Base-by-base conservation (phyloP, 2,329 filamentous ascomycete species). In the Teratosphaeria zuluensis region DNA sequence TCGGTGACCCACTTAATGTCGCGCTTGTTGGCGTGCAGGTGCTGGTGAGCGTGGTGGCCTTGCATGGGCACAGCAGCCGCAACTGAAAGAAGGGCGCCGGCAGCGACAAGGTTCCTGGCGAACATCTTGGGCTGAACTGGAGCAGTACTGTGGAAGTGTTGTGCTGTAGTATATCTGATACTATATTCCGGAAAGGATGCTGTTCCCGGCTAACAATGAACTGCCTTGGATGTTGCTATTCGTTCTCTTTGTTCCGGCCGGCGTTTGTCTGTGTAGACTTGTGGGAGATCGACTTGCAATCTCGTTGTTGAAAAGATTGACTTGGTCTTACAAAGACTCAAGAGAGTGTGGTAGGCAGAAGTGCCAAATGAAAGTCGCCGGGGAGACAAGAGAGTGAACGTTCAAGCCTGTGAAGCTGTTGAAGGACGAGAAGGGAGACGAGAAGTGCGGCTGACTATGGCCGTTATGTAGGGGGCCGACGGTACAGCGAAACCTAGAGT, bases 1-100 rank as follows among this genome's bases (percentile, higher is more conserved):
- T 79, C 74, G 31, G 79, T 82, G 62, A 79, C 73, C 72, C 75
- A 80, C 57, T 79, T 77, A 42, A 80, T 68, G 55, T 76, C 76
- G 61, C 74, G 74, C 61, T 76, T 74, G 63, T 76, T 74, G 63
- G 24, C 59, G 19, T 48, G 42, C 42, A n/a, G 42, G n/a, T 48
- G 42, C 42, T 48, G 16, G 42, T 48, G 42, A 19, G 8, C n/a
- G 9, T 19, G 5, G 42, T 48, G 42, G n/a, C 42, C 42, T 48
- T 55, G 28, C 63, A 69, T 62, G 21, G 69, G 69, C n/a, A 71
- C 65, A 33, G 69, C 69, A 51, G 64, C 66, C 52, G 63, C 68
- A 21, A 66, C 51, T 42, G 65, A 61, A 55, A 71, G 53, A 33
- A 70, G 61, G n/a, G 68, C 68, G 67, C 66, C 64, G 56, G 65